Evolutionary conservation across 306 rosid genomes (phyloP).

Genomic region (Citrullus amarus): DNA sequence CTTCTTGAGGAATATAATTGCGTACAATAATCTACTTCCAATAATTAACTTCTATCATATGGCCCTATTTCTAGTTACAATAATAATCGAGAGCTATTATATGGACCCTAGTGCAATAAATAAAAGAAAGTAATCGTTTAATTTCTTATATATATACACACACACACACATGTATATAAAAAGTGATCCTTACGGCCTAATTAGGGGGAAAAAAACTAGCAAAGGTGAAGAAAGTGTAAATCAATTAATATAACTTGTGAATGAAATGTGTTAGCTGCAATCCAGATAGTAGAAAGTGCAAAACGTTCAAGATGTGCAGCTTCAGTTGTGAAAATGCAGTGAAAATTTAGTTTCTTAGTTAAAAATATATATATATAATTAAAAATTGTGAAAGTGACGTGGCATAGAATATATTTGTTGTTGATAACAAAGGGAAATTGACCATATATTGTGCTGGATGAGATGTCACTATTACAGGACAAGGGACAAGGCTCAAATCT

Average conservation of each 20-base stretch:
- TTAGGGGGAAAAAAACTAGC: no score
- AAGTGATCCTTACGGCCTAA: no score
- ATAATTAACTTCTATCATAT: not conserved
- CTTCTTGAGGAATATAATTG: not conserved
- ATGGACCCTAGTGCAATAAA: not conserved
- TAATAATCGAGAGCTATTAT: not conserved
- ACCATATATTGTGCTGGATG: not conserved
- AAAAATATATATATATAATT: no score
- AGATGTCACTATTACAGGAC: not conserved
- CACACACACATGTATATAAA: no score
- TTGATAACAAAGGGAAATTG: not conserved
- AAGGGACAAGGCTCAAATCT: not conserved
- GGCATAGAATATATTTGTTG: not conserved
- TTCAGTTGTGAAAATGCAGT: not conserved
- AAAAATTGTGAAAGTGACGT: not conserved
- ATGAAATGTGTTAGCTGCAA: no score
- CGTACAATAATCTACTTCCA: not conserved
- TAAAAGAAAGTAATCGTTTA: not conserved
- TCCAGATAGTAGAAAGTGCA: not conserved
- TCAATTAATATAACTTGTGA: no score
- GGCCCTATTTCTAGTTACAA: not conserved
- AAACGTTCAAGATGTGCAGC: not conserved
- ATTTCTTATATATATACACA: not conserved
- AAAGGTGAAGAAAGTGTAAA: no score
- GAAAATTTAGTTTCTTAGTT: no score